Evolutionary conservation across 148 eudicot species (phyloP), one percentile per base, ranked within the genome.

Genomic region (Talinum fruticosum): DNA sequence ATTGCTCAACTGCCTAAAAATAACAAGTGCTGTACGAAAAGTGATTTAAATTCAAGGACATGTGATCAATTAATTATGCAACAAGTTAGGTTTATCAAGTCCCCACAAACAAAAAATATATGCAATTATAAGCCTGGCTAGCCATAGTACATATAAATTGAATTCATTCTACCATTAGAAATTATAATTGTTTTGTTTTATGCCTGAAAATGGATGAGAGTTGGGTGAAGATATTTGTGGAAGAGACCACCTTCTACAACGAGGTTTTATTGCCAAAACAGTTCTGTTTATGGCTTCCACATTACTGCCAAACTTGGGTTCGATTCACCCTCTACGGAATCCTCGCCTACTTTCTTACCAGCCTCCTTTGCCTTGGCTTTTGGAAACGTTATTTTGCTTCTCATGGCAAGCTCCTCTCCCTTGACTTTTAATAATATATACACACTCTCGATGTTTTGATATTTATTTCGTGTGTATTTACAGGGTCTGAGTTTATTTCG

Each of bases 311-410:
- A 14, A 47, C 79, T 49, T 76, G 79, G 79, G 47, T 76, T 68
- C 45, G 79, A 45, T 28, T 47, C 44, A 67, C 79, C 6, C n/a
- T 67, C 29, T 51, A 29, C 34, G 79, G 65, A 30, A 23, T 33
- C 12, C 21, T 68, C 26, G 19, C 51, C 26, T 76, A 76, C 35
- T 59, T 41, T 18, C 23, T 35, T 0, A 13, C 73, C 4, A 7
- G 71, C 10, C 53, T 67, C 18, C 37, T 68, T 14, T 76, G 79
- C 62, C 65, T 67, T 14, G 19, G 47, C 66, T 76, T 67, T n/a
- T 76, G 79, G 79, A 76, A 45, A 47, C 79, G 79, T 14, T 76
- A 76, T 51, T 41, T 49, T 38, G 21, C 62, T 14, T 33, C 73
- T 47, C 54, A 66, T 13, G 79, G 79, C 57, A 76, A 23, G 8